phyloP scores from a whole-genome alignment of 306 rosid species.

The Crataegus laevigata region DNA sequence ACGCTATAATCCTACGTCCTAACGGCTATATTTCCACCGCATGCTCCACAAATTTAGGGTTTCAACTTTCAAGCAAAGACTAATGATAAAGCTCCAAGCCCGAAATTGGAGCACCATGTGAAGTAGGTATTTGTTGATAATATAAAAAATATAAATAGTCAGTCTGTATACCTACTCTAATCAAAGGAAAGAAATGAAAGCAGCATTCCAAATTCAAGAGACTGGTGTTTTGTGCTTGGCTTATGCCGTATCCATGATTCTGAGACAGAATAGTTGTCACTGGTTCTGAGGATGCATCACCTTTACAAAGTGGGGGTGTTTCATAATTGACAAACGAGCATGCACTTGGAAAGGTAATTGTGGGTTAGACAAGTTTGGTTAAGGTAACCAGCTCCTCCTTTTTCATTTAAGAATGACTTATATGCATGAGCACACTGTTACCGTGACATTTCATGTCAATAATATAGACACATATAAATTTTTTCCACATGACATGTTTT shows the following conservation, averaged over 20 bases:
- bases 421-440: too few relatives aligned
- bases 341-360: neutral
- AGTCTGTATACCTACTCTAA: neutral
- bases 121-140: neutral
- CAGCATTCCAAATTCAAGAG: neutral
- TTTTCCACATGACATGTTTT: neutral
- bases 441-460: neutral
- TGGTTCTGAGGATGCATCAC: neutral
- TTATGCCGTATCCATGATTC: neutral
- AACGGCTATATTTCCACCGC: neutral
- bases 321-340: neutral
- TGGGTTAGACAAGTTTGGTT: neutral
- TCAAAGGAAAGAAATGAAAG: too few relatives aligned
- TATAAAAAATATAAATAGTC: neutral
- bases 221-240: conserved; percentile 7
- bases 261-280: neutral
- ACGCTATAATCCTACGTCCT: neutral
- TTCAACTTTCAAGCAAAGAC: neutral
- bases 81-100: neutral
- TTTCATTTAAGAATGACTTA: too few relatives aligned
- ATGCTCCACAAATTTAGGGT: neutral
- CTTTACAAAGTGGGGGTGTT: neutral
- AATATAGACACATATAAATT: too few relatives aligned
- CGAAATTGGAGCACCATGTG: neutral
- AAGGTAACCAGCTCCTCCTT: neutral